Conservation (phyloP, 164 flowering plant genomes). For the Chimonanthus salicifolius region DNA sequence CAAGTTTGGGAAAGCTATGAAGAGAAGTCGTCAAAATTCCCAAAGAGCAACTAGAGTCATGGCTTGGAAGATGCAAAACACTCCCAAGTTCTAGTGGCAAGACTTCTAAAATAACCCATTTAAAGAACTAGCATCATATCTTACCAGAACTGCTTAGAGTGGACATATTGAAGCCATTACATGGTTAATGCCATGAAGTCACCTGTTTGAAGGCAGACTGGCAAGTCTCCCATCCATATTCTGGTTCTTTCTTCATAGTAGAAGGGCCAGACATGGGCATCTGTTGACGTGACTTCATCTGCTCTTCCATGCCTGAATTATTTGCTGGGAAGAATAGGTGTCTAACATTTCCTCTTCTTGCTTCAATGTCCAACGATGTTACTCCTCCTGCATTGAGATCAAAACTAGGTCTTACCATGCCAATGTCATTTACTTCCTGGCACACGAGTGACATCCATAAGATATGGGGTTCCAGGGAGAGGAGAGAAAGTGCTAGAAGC, state of each 20-base stretch:
- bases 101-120: neutral
- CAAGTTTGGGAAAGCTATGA: neutral
- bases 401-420: conserved; percentile 16
- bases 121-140: neutral
- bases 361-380: conserved; percentile 8
- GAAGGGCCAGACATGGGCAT: conserved; percentile 9
- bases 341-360: conserved; percentile 13
- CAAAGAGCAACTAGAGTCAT: neutral
- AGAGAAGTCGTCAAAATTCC: neutral
- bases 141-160: neutral
- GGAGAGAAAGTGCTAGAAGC: conserved; percentile 14
- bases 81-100: neutral
- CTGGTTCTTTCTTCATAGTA: conserved; percentile 14
- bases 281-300: conserved; percentile 13
- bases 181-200: conserved; percentile 8
- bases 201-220: conserved; percentile 9
- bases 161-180: neutral
- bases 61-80: neutral
- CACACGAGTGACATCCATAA: conserved; percentile 9
- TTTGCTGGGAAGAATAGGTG: conserved; percentile 13
- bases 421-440: conserved; percentile 6
- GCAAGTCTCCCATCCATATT: conserved; percentile 9
- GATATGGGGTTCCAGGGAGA: conserved; percentile 11
- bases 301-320: conserved; percentile 18
- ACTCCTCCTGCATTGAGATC: conserved; percentile 10